Percentiles rank a stretch among this genome's conserved stretches.
Conservation (phyloP, 2,329 filamentous ascomycete species). For the Colletotrichum sp. region DNA sequence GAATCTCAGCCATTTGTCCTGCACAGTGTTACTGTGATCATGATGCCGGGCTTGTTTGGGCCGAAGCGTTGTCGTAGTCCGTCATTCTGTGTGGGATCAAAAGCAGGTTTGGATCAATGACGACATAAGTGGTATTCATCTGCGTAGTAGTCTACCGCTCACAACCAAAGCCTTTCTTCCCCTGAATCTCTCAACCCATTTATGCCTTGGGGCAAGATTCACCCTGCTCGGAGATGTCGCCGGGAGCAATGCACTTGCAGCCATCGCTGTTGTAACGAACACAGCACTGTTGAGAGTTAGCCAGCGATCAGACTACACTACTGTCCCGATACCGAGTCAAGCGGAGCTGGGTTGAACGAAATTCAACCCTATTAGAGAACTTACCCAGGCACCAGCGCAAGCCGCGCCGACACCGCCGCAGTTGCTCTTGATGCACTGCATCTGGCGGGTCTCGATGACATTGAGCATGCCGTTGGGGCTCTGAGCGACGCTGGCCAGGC, state of each 20-base stretch:
- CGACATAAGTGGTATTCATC: background rate
- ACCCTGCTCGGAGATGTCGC: background rate
- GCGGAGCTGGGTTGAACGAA: background rate
- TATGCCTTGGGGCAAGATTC: background rate
- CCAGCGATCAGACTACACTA: background rate
- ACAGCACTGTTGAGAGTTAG: background rate
- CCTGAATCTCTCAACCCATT: background rate
- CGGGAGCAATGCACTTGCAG: background rate
- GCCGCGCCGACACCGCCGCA: background rate
- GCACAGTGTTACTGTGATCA: no score
- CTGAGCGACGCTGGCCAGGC: background rate
- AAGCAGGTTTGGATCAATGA: no score
- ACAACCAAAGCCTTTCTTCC: background rate
- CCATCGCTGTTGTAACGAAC: background rate
- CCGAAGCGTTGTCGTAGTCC: no score
- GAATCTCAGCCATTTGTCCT: no score
- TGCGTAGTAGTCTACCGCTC: background rate
- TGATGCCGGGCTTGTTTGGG: no score
- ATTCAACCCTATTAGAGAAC: no score
- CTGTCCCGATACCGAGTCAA: no score
- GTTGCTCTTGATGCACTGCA: background rate
- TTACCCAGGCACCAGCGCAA: background rate
- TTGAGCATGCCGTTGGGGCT: background rate
- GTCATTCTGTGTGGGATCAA: fast-evolving
- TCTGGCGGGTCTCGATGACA: background rate